Percentiles rank a stretch among this genome's conserved stretches.
These are phyloP conservation scores for Larix kaempferi DNA, from an alignment of 75 land plant genomes.

Conservation along the genomic window DNA sequence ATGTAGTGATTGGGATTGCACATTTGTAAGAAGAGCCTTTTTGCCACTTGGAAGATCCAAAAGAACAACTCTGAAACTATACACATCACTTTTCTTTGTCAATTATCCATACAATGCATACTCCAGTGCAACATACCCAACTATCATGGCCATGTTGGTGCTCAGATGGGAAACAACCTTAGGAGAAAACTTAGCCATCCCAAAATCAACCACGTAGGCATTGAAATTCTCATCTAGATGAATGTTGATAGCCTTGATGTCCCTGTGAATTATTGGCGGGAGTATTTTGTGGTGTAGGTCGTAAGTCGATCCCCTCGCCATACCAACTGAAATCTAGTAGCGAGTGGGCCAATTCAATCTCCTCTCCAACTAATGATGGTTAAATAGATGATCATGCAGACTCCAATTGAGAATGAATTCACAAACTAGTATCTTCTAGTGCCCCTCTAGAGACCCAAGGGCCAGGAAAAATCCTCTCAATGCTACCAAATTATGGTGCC, in stretches of 20 bases:
- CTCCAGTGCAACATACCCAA: constrained; percentile 91
- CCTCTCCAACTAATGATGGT: constrained; percentile 11
- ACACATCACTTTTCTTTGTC: constrained; percentile 87
- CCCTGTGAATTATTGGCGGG: constrained; percentile 81
- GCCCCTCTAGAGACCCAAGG: constrained; percentile 54
- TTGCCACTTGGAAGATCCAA: constrained; percentile 79
- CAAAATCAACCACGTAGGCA: constrained; percentile 80
- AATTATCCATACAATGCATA: constrained; percentile 84
- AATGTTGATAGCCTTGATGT: constrained; percentile 89
- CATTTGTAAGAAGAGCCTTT: constrained; percentile 38
- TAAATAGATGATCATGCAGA: constrained; percentile 78
- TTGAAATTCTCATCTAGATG: constrained; percentile 68
- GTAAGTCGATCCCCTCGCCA: constrained; percentile 24
- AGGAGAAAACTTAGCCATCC: constrained; percentile 83
- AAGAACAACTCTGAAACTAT: constrained; percentile 79
- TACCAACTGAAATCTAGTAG: no score
- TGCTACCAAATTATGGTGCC: constrained; percentile 77
- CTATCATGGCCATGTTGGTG: constrained; percentile 81
- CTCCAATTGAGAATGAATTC: constrained; percentile 83
- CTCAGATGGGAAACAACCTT: constrained; percentile 78
- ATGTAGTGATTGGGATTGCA: constrained; percentile 24
- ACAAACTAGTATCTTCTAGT: constrained; percentile 81
- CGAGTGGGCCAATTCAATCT: constrained; percentile 11
- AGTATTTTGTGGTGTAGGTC: constrained; percentile 70
- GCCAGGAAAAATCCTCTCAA: constrained; percentile 74